Conservation (phyloP, 352 stramenopile genomes). For the Blastocystis sp. region DNA sequence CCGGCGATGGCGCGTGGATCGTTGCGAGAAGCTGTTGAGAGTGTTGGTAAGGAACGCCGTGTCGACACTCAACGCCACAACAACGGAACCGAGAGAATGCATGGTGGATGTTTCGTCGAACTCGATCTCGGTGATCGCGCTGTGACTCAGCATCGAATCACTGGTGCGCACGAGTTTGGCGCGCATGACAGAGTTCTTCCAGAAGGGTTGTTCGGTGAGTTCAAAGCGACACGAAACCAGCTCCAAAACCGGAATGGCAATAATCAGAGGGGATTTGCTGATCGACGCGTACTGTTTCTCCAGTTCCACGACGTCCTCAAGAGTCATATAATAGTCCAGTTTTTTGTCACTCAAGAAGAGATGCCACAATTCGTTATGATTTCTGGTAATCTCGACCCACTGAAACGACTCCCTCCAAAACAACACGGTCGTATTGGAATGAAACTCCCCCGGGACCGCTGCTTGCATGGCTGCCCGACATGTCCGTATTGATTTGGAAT, state of each 20-base stretch:
- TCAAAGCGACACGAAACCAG: slow-evolving; percentile 13
- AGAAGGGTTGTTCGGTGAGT: slow-evolving; percentile 33
- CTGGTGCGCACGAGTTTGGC: background rate
- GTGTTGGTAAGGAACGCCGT: background rate
- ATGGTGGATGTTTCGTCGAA: background rate
- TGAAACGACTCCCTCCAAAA: slow-evolving; percentile 43
- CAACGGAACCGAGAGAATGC: background rate
- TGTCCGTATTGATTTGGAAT: background rate
- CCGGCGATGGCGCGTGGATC: background rate
- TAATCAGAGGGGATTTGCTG: background rate
- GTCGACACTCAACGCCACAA: background rate
- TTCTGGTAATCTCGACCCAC: background rate
- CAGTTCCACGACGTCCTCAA: slow-evolving; percentile 11
- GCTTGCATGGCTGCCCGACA: slow-evolving; percentile 2
- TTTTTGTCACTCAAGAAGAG: slow-evolving; percentile 3
- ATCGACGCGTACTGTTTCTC: background rate
- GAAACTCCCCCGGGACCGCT: background rate
- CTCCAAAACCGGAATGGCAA: slow-evolving; percentile 37
- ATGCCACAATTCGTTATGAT: slow-evolving; percentile 1
- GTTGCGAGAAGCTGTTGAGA: background rate
- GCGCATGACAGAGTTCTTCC: background rate
- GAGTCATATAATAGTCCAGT: background rate
- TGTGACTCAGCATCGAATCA: background rate
- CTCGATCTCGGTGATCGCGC: background rate
- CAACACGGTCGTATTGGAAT: background rate